Evolutionary conservation across 2,329 filamentous ascomycete species (phyloP).

Genomic region (Cordyceps farinosa): DNA sequence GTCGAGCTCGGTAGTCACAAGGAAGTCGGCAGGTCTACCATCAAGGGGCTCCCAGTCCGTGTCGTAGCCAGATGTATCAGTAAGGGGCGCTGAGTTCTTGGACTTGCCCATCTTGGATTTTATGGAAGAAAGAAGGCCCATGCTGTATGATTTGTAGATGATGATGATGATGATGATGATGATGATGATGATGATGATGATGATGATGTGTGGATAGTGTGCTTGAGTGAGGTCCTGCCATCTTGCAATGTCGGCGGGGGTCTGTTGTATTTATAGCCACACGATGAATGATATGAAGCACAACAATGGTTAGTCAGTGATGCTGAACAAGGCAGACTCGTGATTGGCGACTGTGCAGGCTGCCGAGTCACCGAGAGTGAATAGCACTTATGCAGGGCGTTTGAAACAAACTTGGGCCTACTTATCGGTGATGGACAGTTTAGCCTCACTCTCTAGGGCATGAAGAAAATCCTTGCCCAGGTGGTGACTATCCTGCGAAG

Average conservation of each 20-base stretch:
- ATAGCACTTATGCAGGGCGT: neutral
- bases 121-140: slow-evolving; percentile 7
- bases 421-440: neutral
- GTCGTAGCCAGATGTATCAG: too few species aligned
- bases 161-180: neutral
- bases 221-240: neutral
- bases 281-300: too few species aligned
- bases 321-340: neutral
- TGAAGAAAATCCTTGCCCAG: neutral
- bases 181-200: too few species aligned
- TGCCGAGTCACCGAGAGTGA: neutral
- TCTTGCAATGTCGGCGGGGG: too few species aligned
- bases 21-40: slow-evolving; percentile 8
- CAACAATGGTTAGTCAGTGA: neutral
- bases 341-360: neutral
- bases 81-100: slow-evolving; percentile 2
- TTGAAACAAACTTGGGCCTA: neutral
- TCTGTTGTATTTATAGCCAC: neutral
- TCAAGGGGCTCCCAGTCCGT: too few species aligned
- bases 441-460: slow-evolving; percentile 2
- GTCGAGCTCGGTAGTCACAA: slow-evolving; percentile 14
- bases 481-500: too few species aligned
- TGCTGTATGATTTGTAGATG: neutral
- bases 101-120: neutral
- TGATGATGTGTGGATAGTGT: too few species aligned